Evolutionary conservation across 768 basidiomycete species (phyloP).

Genomic region (Ephemerocybe angulata): DNA sequence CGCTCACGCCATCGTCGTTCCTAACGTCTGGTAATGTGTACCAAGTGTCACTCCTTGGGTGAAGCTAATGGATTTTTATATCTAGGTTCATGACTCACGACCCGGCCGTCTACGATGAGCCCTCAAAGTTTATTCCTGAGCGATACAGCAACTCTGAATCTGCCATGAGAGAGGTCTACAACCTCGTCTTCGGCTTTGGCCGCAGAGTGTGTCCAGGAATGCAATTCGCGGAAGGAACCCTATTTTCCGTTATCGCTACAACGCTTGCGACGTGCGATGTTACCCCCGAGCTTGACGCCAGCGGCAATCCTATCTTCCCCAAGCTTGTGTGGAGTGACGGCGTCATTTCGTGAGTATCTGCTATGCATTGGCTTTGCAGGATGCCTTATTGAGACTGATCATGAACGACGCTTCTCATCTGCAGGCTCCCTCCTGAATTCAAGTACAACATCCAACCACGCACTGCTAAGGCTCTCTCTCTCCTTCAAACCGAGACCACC

Average conservation of each 20-base stretch:
- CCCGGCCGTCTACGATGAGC: constrained; percentile 1
- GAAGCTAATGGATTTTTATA: neutral
- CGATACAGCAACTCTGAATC: constrained; percentile 24
- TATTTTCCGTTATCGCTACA: constrained; percentile 15
- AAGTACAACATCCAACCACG: neutral
- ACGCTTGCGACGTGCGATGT: constrained; percentile 16
- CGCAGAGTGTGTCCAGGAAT: constrained; percentile 33
- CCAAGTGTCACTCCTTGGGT: neutral
- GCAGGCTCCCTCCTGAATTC: constrained; percentile 9
- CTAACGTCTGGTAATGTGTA: constrained; percentile 30
- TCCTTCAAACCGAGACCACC: neutral
- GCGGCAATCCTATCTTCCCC: constrained; percentile 13
- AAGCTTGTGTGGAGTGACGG: constrained; percentile 4
- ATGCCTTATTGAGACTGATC: neutral
- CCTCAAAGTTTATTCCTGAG: neutral
- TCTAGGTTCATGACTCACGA: constrained; percentile 4
- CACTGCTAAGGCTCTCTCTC: neutral
- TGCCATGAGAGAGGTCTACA: constrained; percentile 32
- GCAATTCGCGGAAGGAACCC: constrained; percentile 15
- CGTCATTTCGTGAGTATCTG: constrained; percentile 1
- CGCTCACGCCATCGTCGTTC: constrained; percentile 28
- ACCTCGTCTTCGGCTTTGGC: constrained; percentile 35
- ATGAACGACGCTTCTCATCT: neutral
- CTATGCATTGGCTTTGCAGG: neutral
- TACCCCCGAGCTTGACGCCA: constrained; percentile 10